These are phyloP conservation scores for Phyllosticta citribraziliensis DNA, from an alignment of 2,329 filamentous ascomycete species.

Conservation along the genomic window DNA sequence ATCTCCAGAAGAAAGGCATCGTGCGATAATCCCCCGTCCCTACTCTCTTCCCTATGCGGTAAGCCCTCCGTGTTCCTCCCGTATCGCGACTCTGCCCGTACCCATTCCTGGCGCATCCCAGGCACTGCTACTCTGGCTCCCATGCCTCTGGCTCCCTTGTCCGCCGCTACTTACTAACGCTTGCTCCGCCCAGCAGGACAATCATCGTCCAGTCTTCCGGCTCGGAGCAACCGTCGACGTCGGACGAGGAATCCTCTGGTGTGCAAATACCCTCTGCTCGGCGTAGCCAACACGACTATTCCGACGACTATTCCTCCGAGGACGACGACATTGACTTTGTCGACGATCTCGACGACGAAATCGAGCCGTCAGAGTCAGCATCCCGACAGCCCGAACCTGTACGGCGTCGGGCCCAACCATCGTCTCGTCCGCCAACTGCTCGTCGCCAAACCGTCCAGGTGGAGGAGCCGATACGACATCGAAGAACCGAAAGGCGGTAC, in stretches of 20 bases:
- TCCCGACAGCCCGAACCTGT: conserved; percentile 22
- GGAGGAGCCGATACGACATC: conserved; percentile 14
- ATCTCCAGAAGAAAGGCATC: conserved; percentile 31
- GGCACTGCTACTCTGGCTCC: neutral
- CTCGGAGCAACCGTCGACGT: conserved; percentile 21
- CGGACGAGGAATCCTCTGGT: conserved; percentile 24
- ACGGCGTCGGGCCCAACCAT: conserved; percentile 21
- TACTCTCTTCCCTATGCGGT: conserved; percentile 30
- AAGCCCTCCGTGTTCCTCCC: conserved; percentile 31
- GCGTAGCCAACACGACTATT: conserved; percentile 24
- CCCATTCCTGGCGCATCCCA: conserved; percentile 21
- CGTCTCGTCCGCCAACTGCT: conserved; percentile 21
- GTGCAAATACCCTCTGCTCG: conserved; percentile 20
- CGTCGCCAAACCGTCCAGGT: conserved; percentile 20
- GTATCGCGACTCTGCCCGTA: conserved; percentile 19
- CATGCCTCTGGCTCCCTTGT: conserved; percentile 18
- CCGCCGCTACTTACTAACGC: conserved; percentile 22
- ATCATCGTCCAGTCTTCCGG: conserved; percentile 29
- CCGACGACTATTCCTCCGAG: conserved; percentile 17
- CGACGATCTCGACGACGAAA: conserved; percentile 37
- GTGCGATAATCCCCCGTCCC: conserved; percentile 21
- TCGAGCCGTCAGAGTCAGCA: conserved; percentile 41
- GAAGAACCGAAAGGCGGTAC: conserved; percentile 22
- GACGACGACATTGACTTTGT: conserved; percentile 27
- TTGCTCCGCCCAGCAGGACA: conserved; percentile 25